Percentiles rank a stretch among this genome's conserved stretches.
phyloP scores from a whole-genome alignment of 164 flowering plant species.

The Nymphaea thermarum region DNA sequence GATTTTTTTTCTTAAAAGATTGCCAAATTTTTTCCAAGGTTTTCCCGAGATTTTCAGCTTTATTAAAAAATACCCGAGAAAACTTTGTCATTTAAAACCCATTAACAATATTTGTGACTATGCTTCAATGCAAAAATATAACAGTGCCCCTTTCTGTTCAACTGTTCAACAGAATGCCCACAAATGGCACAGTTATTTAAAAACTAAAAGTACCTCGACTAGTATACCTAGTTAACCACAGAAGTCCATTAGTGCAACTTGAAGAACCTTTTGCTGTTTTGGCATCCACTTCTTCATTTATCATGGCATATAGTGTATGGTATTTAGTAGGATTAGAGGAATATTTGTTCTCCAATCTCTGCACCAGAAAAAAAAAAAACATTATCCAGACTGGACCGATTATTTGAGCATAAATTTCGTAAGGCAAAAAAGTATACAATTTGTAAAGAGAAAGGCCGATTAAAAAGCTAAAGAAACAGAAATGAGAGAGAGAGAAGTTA shows the following conservation, averaged over 20 bases:
- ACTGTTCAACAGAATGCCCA: not conserved
- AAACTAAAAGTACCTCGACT: not conserved
- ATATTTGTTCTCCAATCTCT: slow-evolving; percentile 87
- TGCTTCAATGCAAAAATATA: no score
- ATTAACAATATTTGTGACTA: no score
- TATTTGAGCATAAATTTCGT: not conserved
- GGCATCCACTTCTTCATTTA: slow-evolving; percentile 59
- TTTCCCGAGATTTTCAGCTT: no score
- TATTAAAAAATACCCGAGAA: no score
- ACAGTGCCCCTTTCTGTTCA: no score
- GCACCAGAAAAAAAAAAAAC: slow-evolving; percentile 11
- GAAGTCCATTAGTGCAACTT: slow-evolving; percentile 93
- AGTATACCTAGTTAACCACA: slow-evolving; percentile 88
- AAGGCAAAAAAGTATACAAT: no score
- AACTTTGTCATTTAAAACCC: no score
- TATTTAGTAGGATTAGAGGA: slow-evolving; percentile 41
- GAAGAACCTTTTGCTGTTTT: slow-evolving; percentile 78
- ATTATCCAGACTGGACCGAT: not conserved
- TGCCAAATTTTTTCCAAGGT: no score
- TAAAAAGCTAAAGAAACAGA: no score
- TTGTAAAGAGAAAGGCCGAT: no score
- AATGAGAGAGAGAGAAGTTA: no score
- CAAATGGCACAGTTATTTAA: not conserved
- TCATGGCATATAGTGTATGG: slow-evolving; percentile 52
- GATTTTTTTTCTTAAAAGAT: no score